Evolutionary conservation across 352 stramenopile genomes (phyloP), one percentile per base, ranked within the genome.

Genomic region (Peronospora tabacina): DNA sequence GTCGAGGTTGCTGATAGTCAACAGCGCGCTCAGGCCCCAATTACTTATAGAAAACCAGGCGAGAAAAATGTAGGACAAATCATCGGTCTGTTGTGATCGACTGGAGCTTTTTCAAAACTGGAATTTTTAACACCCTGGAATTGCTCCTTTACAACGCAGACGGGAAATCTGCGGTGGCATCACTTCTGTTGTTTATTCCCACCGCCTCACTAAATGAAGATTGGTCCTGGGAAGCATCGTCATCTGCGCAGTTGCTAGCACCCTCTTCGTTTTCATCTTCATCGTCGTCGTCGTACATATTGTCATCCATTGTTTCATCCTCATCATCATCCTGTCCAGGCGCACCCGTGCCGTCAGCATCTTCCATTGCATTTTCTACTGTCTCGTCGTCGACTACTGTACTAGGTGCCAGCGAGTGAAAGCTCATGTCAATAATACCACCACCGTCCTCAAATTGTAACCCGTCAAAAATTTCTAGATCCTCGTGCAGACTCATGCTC

Each of bases 361-460:
- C 72, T n/a, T 70, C 62, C 1, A 57, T 50, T 7, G 54, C 48
- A 12, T 68, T 44, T 12, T 62, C 55, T 37, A 49, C 63, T 11
- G 45, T 70, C 34, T 63, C 59, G 2, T 71, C 44, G 30, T 51
- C 63, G 29, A 42, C 38, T 20, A 66, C 52, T 39, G 49, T 47
- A 22, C 56, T 43, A n/a, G 45, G 47, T 42, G 19, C 52, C 0
- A 69, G 33, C 0, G 51, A 49, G 11, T 77, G 66, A 17, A 71
- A 63, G 35, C 62, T 79, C 34, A 92, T 65, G 56, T 90, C 76
- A 52, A 92, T 90, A 28, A 93, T 78, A 36, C 85, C 82, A 16
- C 82, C 80, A 11, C 82, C 80, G 24, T 75, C 66, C 49, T 90
- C 82, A 62, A 93, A 93, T 55, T 93, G 88, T 40, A 93, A 68